Conservation (phyloP, 352 stramenopile genomes). For the Globisporangium splendens region DNA sequence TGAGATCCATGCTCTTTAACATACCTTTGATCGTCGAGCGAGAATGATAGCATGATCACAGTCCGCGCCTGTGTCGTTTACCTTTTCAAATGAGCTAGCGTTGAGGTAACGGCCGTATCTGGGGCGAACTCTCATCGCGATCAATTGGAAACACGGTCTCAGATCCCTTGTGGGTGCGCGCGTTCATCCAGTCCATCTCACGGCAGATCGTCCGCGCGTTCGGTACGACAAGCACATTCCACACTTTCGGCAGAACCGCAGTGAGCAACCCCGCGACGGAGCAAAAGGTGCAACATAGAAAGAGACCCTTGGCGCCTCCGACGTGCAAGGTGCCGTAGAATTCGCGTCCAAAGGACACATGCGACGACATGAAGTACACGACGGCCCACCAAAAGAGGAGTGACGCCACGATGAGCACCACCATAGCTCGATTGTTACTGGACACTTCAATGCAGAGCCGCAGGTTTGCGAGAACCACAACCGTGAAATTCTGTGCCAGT, state of each 20-base stretch:
- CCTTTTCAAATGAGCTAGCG: no score
- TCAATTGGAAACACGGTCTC: conserved; percentile 44
- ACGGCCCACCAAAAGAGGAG: conserved; percentile 49
- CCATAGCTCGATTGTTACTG: conserved; percentile 18
- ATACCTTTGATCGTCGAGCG: no score
- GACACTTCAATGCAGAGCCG: conserved; percentile 51
- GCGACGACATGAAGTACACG: conserved; percentile 42
- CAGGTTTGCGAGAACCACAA: conserved; percentile 53
- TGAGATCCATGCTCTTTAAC: no score
- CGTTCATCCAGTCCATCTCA: conserved; percentile 37
- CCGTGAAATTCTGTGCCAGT: conserved; percentile 57
- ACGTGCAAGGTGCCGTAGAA: conserved; percentile 57
- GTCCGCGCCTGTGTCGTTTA: no score
- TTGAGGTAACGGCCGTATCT: neutral
- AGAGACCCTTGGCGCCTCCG: conserved; percentile 34
- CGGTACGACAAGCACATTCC: conserved; percentile 32
- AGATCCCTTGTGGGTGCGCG: conserved; percentile 16
- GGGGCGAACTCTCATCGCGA: conserved; percentile 11
- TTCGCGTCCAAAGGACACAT: conserved; percentile 50
- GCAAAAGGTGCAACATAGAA: conserved; percentile 34
- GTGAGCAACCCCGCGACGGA: conserved; percentile 23
- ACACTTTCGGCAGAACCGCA: conserved; percentile 28
- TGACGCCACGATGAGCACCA: conserved; percentile 30
- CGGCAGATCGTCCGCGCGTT: conserved; percentile 44
- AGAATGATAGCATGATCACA: no score